Base-by-base conservation (phyloP, 2,329 filamentous ascomycete species). In the Botryosphaeria dothidea region DNA sequence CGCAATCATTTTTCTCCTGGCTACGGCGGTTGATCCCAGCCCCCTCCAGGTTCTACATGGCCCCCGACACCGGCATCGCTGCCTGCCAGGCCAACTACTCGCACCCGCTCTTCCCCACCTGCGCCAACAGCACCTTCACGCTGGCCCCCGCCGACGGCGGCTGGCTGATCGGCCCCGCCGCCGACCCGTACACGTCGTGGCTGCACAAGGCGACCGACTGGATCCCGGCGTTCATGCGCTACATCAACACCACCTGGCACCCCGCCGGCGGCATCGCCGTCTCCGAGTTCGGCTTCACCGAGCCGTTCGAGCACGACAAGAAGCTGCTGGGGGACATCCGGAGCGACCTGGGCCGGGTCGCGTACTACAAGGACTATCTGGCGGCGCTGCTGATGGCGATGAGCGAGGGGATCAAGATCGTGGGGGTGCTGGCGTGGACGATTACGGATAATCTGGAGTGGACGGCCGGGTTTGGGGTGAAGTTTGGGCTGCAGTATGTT, bases 391-490 rank as follows among this genome's bases (percentile, higher is more conserved):
- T 78, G 21, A 73, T 75, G n/a, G 72, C 72, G 38, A 67, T 75
- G 25, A 69, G 65, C 21, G 75, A 79, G 49, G 74, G 75, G 1
- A 72, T 78, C 3, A 73, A 77, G 58, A 74, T 79, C 1, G 68
- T 75, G 15, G 77, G 76, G 0, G 68, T 69, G 52, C 57, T 78
- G 38, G 77, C 75, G 23, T 78, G 76, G 76, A 73, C 71, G 52
- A 74, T 78, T 31, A 68, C 73, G 7, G 76, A 79, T 66, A 79
- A 79, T 62, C 69, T 75, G 48, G 77, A 79, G 68, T 78, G 76
- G 76, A 62, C 62, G 13, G 65, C 68, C 34, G 75, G 74, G 7
- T 76, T 72, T 38, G 66, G 68, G 1, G 68, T 71, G 2, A 74
- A 73, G 64, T 79, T 79, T 66, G 77, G 77, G 0, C 13, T 58